phyloP scores from a whole-genome alignment of 2,329 filamentous ascomycete species.

The Aspergillus pseudoterreus region DNA sequence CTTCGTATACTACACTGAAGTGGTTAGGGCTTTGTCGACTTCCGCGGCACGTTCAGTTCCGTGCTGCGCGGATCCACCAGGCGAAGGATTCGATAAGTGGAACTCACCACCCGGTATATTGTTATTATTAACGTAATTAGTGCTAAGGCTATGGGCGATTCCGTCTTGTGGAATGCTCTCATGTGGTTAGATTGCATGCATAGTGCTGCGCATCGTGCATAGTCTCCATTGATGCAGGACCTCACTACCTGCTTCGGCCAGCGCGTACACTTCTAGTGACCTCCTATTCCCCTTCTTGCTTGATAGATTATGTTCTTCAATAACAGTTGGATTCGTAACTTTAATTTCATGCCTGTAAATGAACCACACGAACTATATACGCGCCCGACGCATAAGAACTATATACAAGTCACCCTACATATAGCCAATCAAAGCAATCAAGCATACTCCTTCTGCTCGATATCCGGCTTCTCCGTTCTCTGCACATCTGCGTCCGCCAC shows the following conservation, averaged over 20 bases:
- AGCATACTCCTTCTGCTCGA: neutral
- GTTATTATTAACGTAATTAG: neutral
- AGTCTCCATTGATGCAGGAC: too few relatives aligned
- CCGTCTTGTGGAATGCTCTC: too few relatives aligned
- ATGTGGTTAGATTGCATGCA: neutral
- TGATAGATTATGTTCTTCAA: too few relatives aligned
- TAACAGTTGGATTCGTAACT: too few relatives aligned
- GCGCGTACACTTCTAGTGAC: too few relatives aligned
- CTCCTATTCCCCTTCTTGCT: too few relatives aligned
- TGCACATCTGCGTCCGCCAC: neutral
- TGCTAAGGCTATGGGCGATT: neutral
- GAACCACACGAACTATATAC: too few relatives aligned
- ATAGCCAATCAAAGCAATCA: neutral
- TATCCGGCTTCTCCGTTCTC: neutral
- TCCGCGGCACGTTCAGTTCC: neutral
- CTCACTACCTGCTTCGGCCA: too few relatives aligned
- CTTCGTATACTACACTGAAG: neutral
- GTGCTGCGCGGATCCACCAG: neutral
- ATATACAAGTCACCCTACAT: neutral
- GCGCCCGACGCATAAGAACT: too few relatives aligned
- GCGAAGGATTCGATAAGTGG: neutral
- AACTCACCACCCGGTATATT: neutral
- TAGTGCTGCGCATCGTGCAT: neutral
- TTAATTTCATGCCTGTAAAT: too few relatives aligned
- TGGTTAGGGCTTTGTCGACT: neutral